Evolutionary conservation across 139 green algal species (phyloP), one percentile per base, ranked within the genome.

Genomic region (Edaphochlamys debaryana): DNA sequence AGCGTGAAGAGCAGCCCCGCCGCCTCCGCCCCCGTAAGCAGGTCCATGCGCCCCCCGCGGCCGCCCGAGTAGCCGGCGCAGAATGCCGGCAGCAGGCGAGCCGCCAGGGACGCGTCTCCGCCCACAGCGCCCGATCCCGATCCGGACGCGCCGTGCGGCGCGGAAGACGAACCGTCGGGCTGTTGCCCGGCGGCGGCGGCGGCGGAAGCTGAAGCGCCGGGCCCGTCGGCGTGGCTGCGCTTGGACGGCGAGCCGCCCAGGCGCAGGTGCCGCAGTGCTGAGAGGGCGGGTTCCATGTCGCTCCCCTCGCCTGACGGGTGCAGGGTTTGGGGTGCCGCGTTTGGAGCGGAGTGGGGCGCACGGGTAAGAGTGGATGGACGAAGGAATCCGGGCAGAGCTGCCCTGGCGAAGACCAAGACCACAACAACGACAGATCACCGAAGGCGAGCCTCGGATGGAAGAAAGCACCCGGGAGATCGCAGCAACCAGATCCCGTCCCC

Each of bases 81-180:
- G 63, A 83, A 74, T 25, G 77, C 64, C 0, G 85, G 73, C 85
- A 89, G 52, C 54, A 89, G 79, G 37, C 63, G 54, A 0, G 72
- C 85, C 0, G 79, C 85, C 34, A 89, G 67, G 9, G 73, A 73
- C 19, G 52, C 48, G 30, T 89, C 85, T 13, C 64, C 62, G 5
- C 56, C 34, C n/a, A 23, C 23, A 42, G 23, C 32, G 32, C 34
- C n/a, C 17, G 54, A 41, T n/a, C n/a, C n/a, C n/a, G n/a, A n/a
- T n/a, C n/a, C n/a, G n/a, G n/a, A n/a, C n/a, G n/a, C n/a, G n/a
- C n/a, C n/a, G n/a, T n/a, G n/a, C n/a, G n/a, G n/a, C n/a, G n/a
- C n/a, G n/a, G n/a, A n/a, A n/a, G n/a, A n/a, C n/a, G n/a, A n/a
- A n/a, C n/a, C 32, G 37, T 6, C 23, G 56, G 32, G 54, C 6